Evolutionary conservation across 106 monocot genomes (phyloP).

Genomic region (Amphibolis antarctica): DNA sequence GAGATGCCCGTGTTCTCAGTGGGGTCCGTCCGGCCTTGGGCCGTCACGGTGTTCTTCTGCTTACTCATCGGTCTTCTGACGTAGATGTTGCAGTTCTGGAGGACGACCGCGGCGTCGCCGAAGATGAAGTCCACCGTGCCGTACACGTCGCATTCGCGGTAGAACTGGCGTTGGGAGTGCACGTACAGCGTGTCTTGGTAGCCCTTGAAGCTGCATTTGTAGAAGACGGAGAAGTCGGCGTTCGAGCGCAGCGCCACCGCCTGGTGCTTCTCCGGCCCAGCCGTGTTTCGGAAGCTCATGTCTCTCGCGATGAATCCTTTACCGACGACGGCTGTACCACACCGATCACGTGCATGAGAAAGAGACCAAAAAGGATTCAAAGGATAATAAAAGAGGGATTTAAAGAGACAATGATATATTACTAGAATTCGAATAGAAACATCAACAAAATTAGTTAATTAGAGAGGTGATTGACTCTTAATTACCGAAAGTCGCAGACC

Average conservation of each 20-base stretch:
- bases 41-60: conserved; percentile 1
- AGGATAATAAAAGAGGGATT: too few relatives aligned
- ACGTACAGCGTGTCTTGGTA: conserved; percentile 48
- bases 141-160: conserved; percentile 18
- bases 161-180: conserved; percentile 18
- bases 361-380: too few relatives aligned
- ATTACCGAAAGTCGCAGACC: too few relatives aligned
- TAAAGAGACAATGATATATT: too few relatives aligned
- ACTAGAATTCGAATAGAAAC: too few relatives aligned
- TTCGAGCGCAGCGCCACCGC: conserved; percentile 3
- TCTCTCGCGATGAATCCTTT: conserved; percentile 4
- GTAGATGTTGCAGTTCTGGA: conserved; percentile 6
- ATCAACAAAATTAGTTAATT: too few relatives aligned
- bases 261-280: conserved; percentile 36
- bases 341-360: too few relatives aligned
- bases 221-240: conserved; percentile 3
- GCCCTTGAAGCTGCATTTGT: conserved; percentile 6
- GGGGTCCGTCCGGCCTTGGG: conserved; percentile 4
- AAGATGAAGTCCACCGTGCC: conserved; percentile 22
- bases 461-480: too few relatives aligned
- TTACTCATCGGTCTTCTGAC: conserved; percentile 4
- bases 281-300: conserved; percentile 10
- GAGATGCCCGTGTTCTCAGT: conserved; percentile 10
- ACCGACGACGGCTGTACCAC: conserved; percentile 15
- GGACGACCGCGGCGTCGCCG: conserved; percentile 3